These are phyloP conservation scores for Beauveria australis DNA, from an alignment of 2,329 filamentous ascomycete genomes.

Conservation along the genomic window DNA sequence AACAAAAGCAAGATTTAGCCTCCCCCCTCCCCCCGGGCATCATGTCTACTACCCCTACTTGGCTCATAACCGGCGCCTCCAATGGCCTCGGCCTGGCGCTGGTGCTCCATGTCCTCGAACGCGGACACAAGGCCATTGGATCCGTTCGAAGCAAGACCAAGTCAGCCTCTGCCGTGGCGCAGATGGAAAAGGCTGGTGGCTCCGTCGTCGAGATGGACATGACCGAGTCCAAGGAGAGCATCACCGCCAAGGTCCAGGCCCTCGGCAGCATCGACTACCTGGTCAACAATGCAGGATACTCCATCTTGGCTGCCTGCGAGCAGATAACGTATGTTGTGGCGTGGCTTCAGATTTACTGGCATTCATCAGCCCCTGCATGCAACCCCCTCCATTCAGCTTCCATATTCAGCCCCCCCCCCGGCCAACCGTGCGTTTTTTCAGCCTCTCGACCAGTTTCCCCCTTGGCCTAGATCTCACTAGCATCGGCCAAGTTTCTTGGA, in stretches of 20 bases:
- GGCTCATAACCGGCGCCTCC: constrained; percentile 42
- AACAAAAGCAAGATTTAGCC: neutral
- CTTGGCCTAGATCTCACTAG: too few species aligned
- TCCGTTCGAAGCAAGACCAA: constrained; percentile 29
- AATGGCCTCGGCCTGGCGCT: constrained; percentile 38
- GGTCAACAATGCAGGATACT: constrained; percentile 43
- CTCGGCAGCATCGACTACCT: constrained; percentile 36
- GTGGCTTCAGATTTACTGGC: too few species aligned
- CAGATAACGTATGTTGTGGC: constrained; percentile 18
- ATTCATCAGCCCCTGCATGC: neutral
- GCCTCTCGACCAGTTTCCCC: too few species aligned
- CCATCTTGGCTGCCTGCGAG: constrained; percentile 31
- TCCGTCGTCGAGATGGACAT: constrained; percentile 22
- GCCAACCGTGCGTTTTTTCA: too few species aligned
- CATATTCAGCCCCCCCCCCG: neutral
- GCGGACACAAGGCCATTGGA: constrained; percentile 39
- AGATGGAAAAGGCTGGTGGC: constrained; percentile 17
- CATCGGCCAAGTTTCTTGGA: too few species aligned
- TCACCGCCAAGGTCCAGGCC: constrained; percentile 18
- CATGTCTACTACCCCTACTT: constrained; percentile 15
- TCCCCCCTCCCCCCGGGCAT: neutral
- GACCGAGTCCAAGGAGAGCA: neutral
- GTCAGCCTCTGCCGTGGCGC: constrained; percentile 13
- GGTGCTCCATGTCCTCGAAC: constrained; percentile 32
- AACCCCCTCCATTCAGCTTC: neutral